phyloP scores from a whole-genome alignment of 2,329 filamentous ascomycete species.

The Monosporascus sp. region DNA sequence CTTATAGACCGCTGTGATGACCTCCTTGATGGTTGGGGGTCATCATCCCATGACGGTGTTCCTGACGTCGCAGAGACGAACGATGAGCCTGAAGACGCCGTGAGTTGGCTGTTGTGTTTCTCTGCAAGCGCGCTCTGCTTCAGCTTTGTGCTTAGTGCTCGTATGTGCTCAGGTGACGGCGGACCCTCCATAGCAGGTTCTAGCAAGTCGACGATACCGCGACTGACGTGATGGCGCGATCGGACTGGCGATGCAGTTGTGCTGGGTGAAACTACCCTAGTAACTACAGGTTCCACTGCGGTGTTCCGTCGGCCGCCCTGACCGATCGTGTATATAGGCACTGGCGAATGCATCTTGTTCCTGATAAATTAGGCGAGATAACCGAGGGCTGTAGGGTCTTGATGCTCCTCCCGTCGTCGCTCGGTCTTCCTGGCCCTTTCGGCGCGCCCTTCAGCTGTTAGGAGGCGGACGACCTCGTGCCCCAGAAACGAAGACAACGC shows the following conservation, averaged over 20 bases:
- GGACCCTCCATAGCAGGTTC: constrained; percentile 56
- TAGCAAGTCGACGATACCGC: constrained; percentile 37
- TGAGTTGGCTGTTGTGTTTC: constrained; percentile 40
- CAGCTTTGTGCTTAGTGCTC: constrained; percentile 50
- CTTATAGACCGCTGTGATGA: constrained; percentile 51
- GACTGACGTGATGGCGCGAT: constrained; percentile 5
- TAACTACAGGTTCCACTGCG: neutral
- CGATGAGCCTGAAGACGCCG: constrained; percentile 50
- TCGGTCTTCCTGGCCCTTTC: neutral
- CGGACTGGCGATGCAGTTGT: constrained; percentile 6
- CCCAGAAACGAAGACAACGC: neutral
- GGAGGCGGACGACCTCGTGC: neutral
- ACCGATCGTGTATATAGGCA: neutral
- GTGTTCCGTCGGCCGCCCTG: neutral
- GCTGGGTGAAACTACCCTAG: constrained; percentile 7
- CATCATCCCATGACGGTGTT: constrained; percentile 47
- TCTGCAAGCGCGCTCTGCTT: constrained; percentile 45
- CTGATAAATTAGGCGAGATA: neutral
- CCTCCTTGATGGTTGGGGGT: constrained; percentile 44
- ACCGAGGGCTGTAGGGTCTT: neutral
- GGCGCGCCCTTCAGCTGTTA: neutral
- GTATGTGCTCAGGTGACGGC: constrained; percentile 54
- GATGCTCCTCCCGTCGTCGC: neutral
- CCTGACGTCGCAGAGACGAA: constrained; percentile 42
- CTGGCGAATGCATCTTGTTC: neutral